Percentiles rank a stretch among this genome's conserved stretches.
These are phyloP conservation scores for Coemansia sp. DNA, from an alignment of 192 early-diverging fungal species.

Conservation along the genomic window DNA sequence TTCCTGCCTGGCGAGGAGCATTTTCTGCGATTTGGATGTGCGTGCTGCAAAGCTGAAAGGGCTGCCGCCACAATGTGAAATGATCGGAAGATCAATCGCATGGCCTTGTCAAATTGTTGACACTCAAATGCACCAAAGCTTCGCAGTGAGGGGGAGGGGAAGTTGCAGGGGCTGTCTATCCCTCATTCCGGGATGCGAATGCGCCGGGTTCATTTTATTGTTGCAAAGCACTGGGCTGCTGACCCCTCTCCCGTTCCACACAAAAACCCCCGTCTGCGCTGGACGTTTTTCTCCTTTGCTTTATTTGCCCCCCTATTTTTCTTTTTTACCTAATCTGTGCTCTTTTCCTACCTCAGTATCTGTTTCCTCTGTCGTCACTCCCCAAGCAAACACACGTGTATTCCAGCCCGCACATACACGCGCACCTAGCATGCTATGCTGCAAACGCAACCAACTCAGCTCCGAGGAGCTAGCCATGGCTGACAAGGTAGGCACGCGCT, in stretches of 20 bases:
- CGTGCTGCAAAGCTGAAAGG: not conserved
- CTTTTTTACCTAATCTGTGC: not conserved
- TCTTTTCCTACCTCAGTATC: not conserved
- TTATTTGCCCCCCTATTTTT: conserved; percentile 5
- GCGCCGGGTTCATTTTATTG: conserved; percentile 6
- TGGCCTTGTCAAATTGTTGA: not conserved
- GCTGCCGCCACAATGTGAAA: conserved; percentile 11
- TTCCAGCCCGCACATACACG: not conserved
- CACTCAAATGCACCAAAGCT: conserved; percentile 1
- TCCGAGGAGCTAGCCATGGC: conserved; percentile 57
- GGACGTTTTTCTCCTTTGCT: conserved; percentile 11
- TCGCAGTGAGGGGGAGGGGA: not conserved
- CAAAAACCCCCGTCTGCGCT: conserved; percentile 5
- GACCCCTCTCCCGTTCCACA: conserved; percentile 9
- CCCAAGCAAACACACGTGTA: not conserved
- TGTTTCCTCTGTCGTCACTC: not conserved
- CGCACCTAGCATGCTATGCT: conserved; percentile 34
- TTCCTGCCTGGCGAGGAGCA: not conserved
- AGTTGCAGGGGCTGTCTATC: not conserved
- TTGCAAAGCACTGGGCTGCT: conserved; percentile 4
- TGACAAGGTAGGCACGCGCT: conserved; percentile 56
- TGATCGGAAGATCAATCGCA: conserved; percentile 22
- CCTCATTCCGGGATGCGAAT: not conserved
- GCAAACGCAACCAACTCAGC: conserved; percentile 48
- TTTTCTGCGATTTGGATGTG: not conserved